Conservation (phyloP, 2,329 filamentous ascomycete species). For the Venturia nashicola region DNA sequence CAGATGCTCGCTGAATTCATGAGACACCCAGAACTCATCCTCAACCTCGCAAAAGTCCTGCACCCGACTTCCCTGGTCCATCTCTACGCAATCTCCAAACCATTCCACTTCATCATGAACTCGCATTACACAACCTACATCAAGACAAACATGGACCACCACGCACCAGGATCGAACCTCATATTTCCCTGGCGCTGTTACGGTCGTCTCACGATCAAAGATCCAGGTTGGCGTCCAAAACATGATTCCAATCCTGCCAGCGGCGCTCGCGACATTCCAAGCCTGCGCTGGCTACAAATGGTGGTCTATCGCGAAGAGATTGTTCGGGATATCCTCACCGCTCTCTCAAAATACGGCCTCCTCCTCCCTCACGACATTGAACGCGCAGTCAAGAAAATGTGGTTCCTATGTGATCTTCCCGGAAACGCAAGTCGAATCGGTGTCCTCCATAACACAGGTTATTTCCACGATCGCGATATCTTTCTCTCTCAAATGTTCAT, state of each 20-base stretch:
- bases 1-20: slow-evolving; percentile 14
- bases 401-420: slow-evolving; percentile 59
- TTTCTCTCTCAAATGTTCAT: slow-evolving; percentile 52
- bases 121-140: slow-evolving; percentile 47
- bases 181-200: slow-evolving; percentile 54
- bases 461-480: slow-evolving; percentile 50
- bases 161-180: slow-evolving; percentile 41
- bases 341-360: slow-evolving; percentile 46
- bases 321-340: slow-evolving; percentile 49
- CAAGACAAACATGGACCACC: slow-evolving; percentile 38
- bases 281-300: slow-evolving; percentile 57
- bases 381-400: slow-evolving; percentile 41
- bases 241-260: slow-evolving; percentile 16
- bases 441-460: slow-evolving; percentile 38
- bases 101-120: slow-evolving; percentile 24
- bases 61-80: slow-evolving; percentile 15
- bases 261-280: slow-evolving; percentile 42
- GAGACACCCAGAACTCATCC: slow-evolving; percentile 23
- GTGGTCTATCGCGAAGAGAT: slow-evolving; percentile 45
- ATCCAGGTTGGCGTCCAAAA: slow-evolving; percentile 41
- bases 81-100: slow-evolving; percentile 27
- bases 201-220: slow-evolving; percentile 41
- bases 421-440: slow-evolving; percentile 43
- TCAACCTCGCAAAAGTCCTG: slow-evolving; percentile 20
- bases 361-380: slow-evolving; percentile 32